Evolutionary conservation across 257 asterid species (phyloP), one percentile per base, ranked within the genome.

Genomic region (Agastache rugosa): DNA sequence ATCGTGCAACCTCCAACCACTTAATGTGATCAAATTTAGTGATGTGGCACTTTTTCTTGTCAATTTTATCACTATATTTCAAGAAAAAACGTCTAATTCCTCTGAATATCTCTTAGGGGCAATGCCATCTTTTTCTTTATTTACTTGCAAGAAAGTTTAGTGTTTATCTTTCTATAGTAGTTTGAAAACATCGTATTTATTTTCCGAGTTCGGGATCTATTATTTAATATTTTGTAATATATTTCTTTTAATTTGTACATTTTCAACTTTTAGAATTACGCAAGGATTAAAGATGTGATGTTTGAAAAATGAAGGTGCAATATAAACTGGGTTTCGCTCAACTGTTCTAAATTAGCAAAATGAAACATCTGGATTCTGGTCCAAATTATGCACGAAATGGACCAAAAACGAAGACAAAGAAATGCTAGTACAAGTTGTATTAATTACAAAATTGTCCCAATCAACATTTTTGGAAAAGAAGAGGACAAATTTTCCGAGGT

Each of bases 1-100:
- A 58, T 67, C 63, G 17, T 67, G 44, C 83, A 79, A 74, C 83
- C 25, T 42, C 83, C 79, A 79, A 79, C 83, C 22, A 74, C 83
- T 61, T 51, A 50, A 68, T 42, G 62, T 73, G 69, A 74, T 62
- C 73, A 29, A 48, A 62, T 16, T 8, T 58, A 67, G 20, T 67
- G 56, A 67, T 37, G 71, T 9, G 9, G 15, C 73, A 23, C 31
- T 14, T 69, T 35, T 37, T n/a, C 44, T 11, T 23, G 73, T 47
- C 68, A 63, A 70, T 69, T 61, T 44, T 27, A 54, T 77, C 73
- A 53, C 60, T 63, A 12, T 47, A 29, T 3, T 54, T 64, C 20
- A 53, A 60, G 56, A 14, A 76, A 75, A 31, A 8, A 15, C 77
- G 69, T 66, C 58, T 19, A 66, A 45, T 42, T 66, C 58, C 58